Base-by-base conservation (phyloP, 257 asterid species). In the Rauvolfia tetraphylla region DNA sequence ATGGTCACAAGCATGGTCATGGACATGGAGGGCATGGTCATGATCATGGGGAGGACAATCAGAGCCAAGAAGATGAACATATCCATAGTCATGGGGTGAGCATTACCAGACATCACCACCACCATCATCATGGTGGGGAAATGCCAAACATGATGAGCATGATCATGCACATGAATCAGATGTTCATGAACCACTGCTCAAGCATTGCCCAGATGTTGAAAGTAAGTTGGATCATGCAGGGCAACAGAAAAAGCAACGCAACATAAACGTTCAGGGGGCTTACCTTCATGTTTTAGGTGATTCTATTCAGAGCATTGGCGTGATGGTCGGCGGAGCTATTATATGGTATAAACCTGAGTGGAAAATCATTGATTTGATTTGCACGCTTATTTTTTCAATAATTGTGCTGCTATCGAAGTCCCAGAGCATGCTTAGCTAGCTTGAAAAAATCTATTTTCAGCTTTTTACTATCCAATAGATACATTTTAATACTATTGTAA, bases 261-360 rank as follows among this genome's bases (percentile, higher is more conserved):
- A 95, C 80, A 87, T 95, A 71, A 95, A 95, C n/a, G 82, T 92
- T 22, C 99, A 92, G 76, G 99, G 99, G 36, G 98, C 99, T 72
- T 95, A 95, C 76, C 96, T 95, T 73, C 99, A 95, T 61, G 95
- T 91, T 14, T 86, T 95, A 3, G 97, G 98, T 71, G 99, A 95
- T 81, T 92, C 97, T 10, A 85, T 92, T 73, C 99, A 92, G 76
- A 92, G 98, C 71, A 81, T 95, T 18, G 99, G 98, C 1, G 99
- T 95, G n/a, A 92, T 92, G 99, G 86, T 95, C 38, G 98, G 97
- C 17, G 98, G 97, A 46, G 97, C 91, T 34, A 38, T 91, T 4
- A 92, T 95, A 73, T 95, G 98, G 98, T 88, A 85, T 51, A 89
- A 90, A 82, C 98, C 98, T 0, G 88, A 89, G 79, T 95, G 95